Percentiles rank a stretch among this genome's conserved stretches.
These are phyloP conservation scores for Metarhizium sp. DNA, from an alignment of 2,329 filamentous ascomycete genomes.

Conservation along the genomic window DNA sequence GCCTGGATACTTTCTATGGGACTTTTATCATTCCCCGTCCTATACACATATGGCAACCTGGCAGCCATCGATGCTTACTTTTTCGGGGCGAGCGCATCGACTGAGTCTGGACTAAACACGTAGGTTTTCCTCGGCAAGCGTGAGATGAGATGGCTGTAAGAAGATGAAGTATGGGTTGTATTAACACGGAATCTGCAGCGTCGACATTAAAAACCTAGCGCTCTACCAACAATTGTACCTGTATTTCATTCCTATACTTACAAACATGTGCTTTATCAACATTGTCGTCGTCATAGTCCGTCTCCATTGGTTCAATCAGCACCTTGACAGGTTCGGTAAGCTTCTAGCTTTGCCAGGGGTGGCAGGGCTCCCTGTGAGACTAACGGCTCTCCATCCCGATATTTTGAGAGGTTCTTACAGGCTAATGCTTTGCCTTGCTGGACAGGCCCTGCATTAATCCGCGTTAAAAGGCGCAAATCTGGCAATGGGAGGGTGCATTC, in stretches of 20 bases:
- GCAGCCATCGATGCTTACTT: slow-evolving; percentile 37
- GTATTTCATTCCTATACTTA: slow-evolving; percentile 39
- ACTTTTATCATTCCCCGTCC: slow-evolving; percentile 4
- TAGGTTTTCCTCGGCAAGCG: slow-evolving; percentile 15
- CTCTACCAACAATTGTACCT: slow-evolving; percentile 42
- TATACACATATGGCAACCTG: slow-evolving; percentile 1
- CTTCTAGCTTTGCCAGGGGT: background rate
- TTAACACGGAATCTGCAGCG: slow-evolving; percentile 17
- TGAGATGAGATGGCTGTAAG: background rate
- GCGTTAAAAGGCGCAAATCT: background rate
- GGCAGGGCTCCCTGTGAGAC: background rate
- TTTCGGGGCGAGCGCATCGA: slow-evolving; percentile 39
- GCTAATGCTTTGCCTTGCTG: background rate
- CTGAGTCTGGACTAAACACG: slow-evolving; percentile 42
- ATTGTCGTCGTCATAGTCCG: slow-evolving; percentile 37
- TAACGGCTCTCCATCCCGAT: background rate
- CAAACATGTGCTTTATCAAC: slow-evolving; percentile 40
- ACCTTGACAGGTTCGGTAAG: slow-evolving; percentile 28
- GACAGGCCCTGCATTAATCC: background rate
- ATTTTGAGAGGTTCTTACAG: background rate
- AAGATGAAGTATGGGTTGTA: background rate
- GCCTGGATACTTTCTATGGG: slow-evolving; percentile 1
- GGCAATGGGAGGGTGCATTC: background rate
- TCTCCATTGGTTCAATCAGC: slow-evolving; percentile 38
- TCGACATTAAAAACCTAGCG: slow-evolving; percentile 38